Evolutionary conservation across 2,329 filamentous ascomycete genomes (phyloP), one percentile per base, ranked within the genome.

Genomic region (Ceratocystis ficicola): DNA sequence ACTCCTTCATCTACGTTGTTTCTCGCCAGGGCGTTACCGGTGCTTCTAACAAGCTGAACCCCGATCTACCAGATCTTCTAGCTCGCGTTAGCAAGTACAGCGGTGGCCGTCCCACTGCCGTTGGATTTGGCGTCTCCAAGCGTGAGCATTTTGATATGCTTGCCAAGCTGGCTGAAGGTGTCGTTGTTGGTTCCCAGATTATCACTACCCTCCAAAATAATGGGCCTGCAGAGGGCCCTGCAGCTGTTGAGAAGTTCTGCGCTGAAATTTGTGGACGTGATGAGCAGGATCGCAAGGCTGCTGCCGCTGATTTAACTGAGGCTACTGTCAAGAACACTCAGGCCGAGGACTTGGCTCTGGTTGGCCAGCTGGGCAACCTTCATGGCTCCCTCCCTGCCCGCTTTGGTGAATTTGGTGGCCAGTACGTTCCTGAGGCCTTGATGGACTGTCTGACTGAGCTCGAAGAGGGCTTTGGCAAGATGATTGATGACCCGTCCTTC

Each of bases 1-100:
- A 97, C 77, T 96, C 92, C 2, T 99, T 97, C 79, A 95, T 99
- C 77, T 99, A 99, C 75, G 92, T 99, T 68, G 94, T 99, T 66
- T 97, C 93, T 30, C 84, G 93, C 71, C 95, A 96, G 88, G 94
- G 94, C 71, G 93, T 97, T 66, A 99, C 94, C 8, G 94, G 94
- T 71, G 94, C 91, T 15, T 87, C 86, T 0, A 92, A 92, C 44
- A 86, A 85, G 30, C 78, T 99, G 72, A 96, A 90, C 75, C 81
- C 86, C 57, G 86, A 88, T 67, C 83, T 99, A 44, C 90, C 92
- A 15, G 86, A 88, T 63, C 83, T 99, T 46, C 79, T 99, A 67
- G 83, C 84, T 66, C 86, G 90, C 48, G 94, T 99, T 30, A 94
- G 96, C 79, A 87, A 87, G 74, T 96, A 93, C 77, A 96, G 92